A percentile compares a stretch with the other conserved stretches of the same genome.
These are phyloP conservation scores for Ashbya aceris DNA, from an alignment of 1,139 yeast species.

Conservation along the genomic window DNA sequence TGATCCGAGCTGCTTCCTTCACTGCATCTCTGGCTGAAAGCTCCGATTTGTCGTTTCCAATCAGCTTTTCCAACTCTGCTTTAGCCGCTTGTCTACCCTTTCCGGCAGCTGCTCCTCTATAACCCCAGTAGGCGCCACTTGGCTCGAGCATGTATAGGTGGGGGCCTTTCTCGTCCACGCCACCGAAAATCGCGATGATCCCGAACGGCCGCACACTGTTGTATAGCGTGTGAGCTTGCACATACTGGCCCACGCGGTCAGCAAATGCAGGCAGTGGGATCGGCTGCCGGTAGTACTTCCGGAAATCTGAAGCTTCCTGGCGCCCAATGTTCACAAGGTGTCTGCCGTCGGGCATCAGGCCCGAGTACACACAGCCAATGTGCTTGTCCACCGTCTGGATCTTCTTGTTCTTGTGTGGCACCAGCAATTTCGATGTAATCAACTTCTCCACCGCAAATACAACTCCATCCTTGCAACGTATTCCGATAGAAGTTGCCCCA, in stretches of 20 bases:
- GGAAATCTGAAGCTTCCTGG: constrained; percentile 80
- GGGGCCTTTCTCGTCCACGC: constrained; percentile 80
- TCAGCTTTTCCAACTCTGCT: constrained; percentile 84
- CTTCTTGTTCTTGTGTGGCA: constrained; percentile 80
- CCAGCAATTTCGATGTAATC: constrained; percentile 75
- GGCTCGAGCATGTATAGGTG: constrained; percentile 97
- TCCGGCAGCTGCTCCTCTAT: constrained; percentile 94
- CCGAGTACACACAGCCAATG: constrained; percentile 90
- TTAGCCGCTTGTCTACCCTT: constrained; percentile 96
- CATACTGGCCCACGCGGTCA: constrained; percentile 83
- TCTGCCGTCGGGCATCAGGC: constrained; percentile 93
- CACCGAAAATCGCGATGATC: constrained; percentile 83
- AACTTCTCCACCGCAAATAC: constrained; percentile 95
- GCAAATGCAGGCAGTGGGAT: constrained; percentile 76
- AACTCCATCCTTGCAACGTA: constrained; percentile 84
- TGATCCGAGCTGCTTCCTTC: constrained; percentile 87
- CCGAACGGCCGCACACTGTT: constrained; percentile 98
- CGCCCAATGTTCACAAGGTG: constrained; percentile 87
- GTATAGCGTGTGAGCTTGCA: constrained; percentile 91
- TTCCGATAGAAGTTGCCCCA: constrained; percentile 92
- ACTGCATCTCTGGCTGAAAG: constrained; percentile 74
- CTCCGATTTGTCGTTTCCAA: constrained; percentile 33
- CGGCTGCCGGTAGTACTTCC: constrained; percentile 64
- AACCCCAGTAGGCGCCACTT: constrained; percentile 96
- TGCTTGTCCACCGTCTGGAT: constrained; percentile 91